These are phyloP conservation scores for Brassica cretica DNA, from an alignment of 345 rosid genomes.

Conservation along the genomic window DNA sequence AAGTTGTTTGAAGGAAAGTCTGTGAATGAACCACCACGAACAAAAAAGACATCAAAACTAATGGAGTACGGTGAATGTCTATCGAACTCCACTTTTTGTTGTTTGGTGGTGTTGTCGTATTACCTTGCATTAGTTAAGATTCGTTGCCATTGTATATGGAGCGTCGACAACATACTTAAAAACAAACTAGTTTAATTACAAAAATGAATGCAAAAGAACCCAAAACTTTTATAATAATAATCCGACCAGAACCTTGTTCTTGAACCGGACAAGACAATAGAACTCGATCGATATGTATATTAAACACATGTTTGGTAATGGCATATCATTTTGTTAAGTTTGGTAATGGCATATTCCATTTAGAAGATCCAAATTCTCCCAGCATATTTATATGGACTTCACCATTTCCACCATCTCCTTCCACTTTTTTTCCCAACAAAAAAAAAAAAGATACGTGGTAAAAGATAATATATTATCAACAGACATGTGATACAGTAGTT, in stretches of 20 bases:
- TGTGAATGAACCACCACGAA: constrained; percentile 65
- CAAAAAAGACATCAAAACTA: neutral
- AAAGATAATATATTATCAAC: constrained; percentile 3
- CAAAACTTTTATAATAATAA: too few species aligned
- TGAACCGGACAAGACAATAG: constrained; percentile 28
- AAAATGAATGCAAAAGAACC: neutral
- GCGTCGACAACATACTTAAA: neutral
- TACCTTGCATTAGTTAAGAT: neutral
- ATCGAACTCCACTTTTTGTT: neutral
- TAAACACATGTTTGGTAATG: constrained; percentile 38
- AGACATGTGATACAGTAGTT: constrained; percentile 12
- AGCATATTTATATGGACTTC: constrained; percentile 36
- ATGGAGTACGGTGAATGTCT: constrained; percentile 13
- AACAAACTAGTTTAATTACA: too few species aligned
- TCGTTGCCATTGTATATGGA: constrained; percentile 23
- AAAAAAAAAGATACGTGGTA: too few species aligned
- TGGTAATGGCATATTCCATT: constrained; percentile 45
- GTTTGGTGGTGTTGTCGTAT: too few species aligned
- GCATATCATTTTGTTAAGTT: constrained; percentile 27
- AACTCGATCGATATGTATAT: neutral
- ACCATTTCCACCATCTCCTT: constrained; percentile 37
- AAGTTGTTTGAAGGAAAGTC: constrained; percentile 94
- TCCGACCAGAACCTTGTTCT: constrained; percentile 13
- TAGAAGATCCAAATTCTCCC: constrained; percentile 41
- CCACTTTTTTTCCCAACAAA: constrained; percentile 18